Base-by-base conservation (phyloP, 176 grass and related monocot genomes). In the Aegilops tauschii region DNA sequence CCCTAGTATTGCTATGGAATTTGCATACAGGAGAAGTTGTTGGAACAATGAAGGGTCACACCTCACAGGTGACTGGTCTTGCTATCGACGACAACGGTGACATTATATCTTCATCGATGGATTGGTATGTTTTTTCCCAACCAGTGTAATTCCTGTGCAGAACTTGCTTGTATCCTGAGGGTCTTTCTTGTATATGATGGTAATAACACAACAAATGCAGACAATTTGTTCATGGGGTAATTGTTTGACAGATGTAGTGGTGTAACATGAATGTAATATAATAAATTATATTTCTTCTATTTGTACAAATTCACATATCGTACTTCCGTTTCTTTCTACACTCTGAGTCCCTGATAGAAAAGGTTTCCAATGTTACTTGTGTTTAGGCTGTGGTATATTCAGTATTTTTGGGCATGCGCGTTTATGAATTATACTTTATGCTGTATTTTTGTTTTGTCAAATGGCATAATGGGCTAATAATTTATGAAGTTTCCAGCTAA, bases 91-190 rank as follows among this genome's bases (percentile, higher is more conserved):
- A 90, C 79, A 98, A 96, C 14, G 92, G 97, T 6, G 97, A 98
- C 68, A 91, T 96, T 18, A 94, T 98, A 49, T 98, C 97, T 64
- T 98, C 97, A 82, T 96, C 97, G 39, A 86, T 98, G 76, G 97
- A 98, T 80, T 96, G 93, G 97, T 98, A 93, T 34, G 16, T 35
- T 79, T 74, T 87, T 21, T 21, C 27, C 58, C 21, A 6, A 40
- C 4, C 30, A 82, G 23, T 16, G 6, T 32, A 31, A 34, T 65
- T 69, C 67, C 52, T 76, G 16, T 61, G 20, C 47, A 76, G 27
- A 76, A 64, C 45, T 65, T 82, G 9, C 66, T 16, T 35, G 25
- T 21, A 76, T 10, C 21, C 11, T 18, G 12, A 31, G 17, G 30
- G 12, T 52, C 25, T 73, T 76, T 85, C 31, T 74, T 83, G 11